These are phyloP conservation scores for Neobulgaria alba DNA, from an alignment of 2,329 filamentous ascomycete genomes.

Conservation along the genomic window DNA sequence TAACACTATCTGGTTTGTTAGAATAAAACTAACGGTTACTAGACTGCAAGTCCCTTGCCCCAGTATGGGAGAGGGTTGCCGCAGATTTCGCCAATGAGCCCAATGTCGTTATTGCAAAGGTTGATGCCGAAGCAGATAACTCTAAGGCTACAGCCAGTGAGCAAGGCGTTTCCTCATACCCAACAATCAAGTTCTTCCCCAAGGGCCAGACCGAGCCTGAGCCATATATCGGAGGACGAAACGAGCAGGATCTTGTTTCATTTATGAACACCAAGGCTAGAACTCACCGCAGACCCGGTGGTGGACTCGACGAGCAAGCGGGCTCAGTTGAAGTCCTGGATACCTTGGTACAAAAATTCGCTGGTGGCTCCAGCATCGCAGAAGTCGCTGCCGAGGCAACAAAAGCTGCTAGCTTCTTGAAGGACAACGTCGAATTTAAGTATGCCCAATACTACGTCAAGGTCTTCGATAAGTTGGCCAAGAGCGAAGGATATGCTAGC, in stretches of 20 bases:
- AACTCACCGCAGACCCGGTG: constrained; percentile 75
- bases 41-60: constrained; percentile 97
- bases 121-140: constrained; percentile 84
- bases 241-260: constrained; percentile 64
- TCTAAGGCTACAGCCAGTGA: constrained; percentile 69
- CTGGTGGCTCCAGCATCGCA: constrained; percentile 46
- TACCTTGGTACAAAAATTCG: constrained; percentile 64
- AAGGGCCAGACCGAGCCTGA: constrained; percentile 67
- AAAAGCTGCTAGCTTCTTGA: constrained; percentile 58
- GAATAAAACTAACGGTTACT: constrained; percentile 16
- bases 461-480: constrained; percentile 75
- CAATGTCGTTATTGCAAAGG: constrained; percentile 81
- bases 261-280: constrained; percentile 87
- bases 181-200: constrained; percentile 97
- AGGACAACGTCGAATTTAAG: constrained; percentile 56
- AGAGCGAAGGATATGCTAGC: constrained; percentile 67
- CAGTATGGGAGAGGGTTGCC: constrained; percentile 82
- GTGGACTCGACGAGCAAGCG: constrained; percentile 67
- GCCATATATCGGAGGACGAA: constrained; percentile 66
- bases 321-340: constrained; percentile 79
- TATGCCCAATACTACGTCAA: constrained; percentile 92
- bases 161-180: constrained; percentile 77
- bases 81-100: constrained; percentile 70
- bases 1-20: constrained; percentile 2
- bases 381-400: constrained; percentile 63